A percentile compares a stretch with the other conserved stretches of the same genome.
Conservation (phyloP, 179 eudicot species). For the Heliamphora pulchella region DNA sequence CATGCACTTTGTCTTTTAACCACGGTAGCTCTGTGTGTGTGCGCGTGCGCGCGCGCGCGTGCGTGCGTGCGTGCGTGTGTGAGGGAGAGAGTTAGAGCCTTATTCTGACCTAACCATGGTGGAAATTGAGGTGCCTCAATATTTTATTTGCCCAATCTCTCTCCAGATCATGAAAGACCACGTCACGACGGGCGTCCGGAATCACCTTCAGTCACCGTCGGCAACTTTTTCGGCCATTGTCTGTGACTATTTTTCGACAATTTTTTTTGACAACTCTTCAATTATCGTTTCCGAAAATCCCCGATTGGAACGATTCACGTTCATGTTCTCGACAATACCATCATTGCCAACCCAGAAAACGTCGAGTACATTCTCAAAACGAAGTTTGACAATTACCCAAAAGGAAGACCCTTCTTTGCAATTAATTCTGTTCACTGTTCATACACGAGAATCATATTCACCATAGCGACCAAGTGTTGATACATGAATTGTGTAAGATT, state of each 20-base stretch:
- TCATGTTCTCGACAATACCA: slow-evolving; percentile 51
- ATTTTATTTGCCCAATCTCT: slow-evolving; percentile 79
- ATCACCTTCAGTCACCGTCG: slow-evolving; percentile 62
- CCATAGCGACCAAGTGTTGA: no score
- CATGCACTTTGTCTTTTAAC: no score
- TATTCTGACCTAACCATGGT: slow-evolving; percentile 18
- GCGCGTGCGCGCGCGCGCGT: no score
- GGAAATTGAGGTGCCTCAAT: slow-evolving; percentile 53
- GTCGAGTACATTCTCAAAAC: slow-evolving; percentile 74
- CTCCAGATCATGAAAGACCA: slow-evolving; percentile 83
- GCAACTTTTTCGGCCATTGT: no score
- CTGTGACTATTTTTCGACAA: no score
- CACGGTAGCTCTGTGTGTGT: no score
- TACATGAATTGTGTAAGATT: no score
- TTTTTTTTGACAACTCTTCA: neutral
- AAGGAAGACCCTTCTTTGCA: slow-evolving; percentile 52
- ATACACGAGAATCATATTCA: no score
- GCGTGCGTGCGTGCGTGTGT: no score
- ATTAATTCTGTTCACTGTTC: slow-evolving; percentile 15
- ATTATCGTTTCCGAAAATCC: slow-evolving; percentile 48
- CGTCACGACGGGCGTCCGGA: slow-evolving; percentile 55
- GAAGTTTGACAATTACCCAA: slow-evolving; percentile 55
- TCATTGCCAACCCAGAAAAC: slow-evolving; percentile 52
- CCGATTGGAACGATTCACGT: slow-evolving; percentile 54
- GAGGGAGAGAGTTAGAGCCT: no score